phyloP scores from a whole-genome alignment of 192 early-diverging fungal genomes.

The Spinellus fusiger region DNA sequence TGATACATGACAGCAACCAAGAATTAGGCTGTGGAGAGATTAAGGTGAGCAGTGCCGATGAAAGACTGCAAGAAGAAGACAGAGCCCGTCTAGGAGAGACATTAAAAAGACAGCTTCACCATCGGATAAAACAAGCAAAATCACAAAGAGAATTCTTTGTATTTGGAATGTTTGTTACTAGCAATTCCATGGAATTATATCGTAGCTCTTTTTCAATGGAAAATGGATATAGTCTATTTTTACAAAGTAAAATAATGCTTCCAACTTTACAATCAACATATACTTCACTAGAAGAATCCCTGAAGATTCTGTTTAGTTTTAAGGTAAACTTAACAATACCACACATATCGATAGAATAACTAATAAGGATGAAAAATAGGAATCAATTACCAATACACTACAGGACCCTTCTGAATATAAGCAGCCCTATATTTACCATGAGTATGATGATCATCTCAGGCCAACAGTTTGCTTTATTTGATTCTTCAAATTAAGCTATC shows the following conservation, averaged over 20 bases:
- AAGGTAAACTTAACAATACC: slow-evolving; percentile 2
- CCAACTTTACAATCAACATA: slow-evolving; percentile 1
- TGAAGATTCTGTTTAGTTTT: slow-evolving; percentile 5
- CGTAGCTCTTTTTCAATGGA: slow-evolving; percentile 9
- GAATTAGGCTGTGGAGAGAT: slow-evolving; percentile 8
- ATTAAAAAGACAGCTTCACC: slow-evolving; percentile 4
- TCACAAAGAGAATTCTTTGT: slow-evolving; percentile 4
- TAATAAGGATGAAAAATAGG: not conserved
- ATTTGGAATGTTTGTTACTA: slow-evolving; percentile 3
- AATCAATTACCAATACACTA: not conserved
- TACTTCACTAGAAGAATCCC: slow-evolving; percentile 5
- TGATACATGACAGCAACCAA: not conserved
- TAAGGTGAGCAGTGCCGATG: not conserved
- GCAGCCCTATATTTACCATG: not conserved
- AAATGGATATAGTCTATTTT: not conserved
- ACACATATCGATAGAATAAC: not conserved
- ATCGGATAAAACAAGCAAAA: slow-evolving; percentile 2
- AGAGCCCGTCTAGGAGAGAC: slow-evolving; percentile 1
- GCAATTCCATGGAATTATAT: not conserved
- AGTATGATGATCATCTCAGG: slow-evolving; percentile 2
- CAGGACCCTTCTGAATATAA: not conserved
- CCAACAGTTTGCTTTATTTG: slow-evolving; percentile 2
- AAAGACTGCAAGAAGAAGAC: slow-evolving; percentile 7
- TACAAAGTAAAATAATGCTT: slow-evolving; percentile 6
- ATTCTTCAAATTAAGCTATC: not conserved